These are phyloP conservation scores for Sarocladiaceae sp. DNA, from an alignment of 2,329 filamentous ascomycete species.

Conservation along the genomic window DNA sequence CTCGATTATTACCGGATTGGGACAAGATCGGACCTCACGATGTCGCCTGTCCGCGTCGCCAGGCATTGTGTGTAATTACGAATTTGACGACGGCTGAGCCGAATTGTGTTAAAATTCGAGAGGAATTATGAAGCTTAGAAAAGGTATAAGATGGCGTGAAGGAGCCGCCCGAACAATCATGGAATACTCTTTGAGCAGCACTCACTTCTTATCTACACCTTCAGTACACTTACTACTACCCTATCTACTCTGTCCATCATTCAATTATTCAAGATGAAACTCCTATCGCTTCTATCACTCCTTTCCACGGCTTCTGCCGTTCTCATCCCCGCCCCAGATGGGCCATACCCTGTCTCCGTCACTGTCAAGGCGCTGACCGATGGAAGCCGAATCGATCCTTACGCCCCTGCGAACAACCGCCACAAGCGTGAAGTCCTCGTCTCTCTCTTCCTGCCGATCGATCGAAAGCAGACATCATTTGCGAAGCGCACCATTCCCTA, in stretches of 20 bases:
- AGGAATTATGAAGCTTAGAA: background rate
- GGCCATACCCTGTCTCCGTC: slow-evolving; percentile 11
- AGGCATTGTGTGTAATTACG: background rate
- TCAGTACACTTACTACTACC: background rate
- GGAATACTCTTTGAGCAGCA: background rate
- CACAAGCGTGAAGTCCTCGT: slow-evolving; percentile 23
- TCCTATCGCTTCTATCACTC: background rate
- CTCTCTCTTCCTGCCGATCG: slow-evolving; percentile 28
- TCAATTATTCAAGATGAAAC: background rate
- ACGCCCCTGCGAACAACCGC: slow-evolving; percentile 16
- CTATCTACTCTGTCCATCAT: too few species aligned
- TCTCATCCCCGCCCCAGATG: slow-evolving; percentile 11
- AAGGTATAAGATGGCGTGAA: too few species aligned
- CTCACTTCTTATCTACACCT: background rate
- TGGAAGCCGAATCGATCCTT: slow-evolving; percentile 24
- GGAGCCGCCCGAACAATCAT: background rate
- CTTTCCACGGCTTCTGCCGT: background rate
- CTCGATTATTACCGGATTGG: slow-evolving; percentile 3
- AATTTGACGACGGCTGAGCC: background rate
- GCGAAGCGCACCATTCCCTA: slow-evolving; percentile 19
- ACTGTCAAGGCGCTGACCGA: slow-evolving; percentile 23
- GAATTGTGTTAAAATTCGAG: background rate
- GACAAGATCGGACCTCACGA: background rate
- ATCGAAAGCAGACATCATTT: slow-evolving; percentile 16
- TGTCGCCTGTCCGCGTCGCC: background rate